Evolutionary conservation across 805 yeast species (phyloP), one percentile per base, ranked within the genome.

Genomic region (Wickerhamiella australiensis): DNA sequence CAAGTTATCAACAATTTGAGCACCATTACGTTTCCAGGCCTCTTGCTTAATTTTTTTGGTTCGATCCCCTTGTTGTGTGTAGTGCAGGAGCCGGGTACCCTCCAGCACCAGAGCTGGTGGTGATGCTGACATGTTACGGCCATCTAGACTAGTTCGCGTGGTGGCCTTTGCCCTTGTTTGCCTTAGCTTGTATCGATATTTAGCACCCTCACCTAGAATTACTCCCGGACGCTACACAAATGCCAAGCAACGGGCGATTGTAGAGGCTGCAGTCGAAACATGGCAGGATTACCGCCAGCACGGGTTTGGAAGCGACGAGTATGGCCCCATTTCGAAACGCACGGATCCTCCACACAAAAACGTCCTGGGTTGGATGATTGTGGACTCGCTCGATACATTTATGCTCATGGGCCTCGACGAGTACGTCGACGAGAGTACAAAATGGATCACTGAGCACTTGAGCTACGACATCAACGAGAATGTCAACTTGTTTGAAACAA

Each of bases 391-490:
- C 31, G 82, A 77, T 54, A 71, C 80, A 1, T 57, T 77, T 41
- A 63, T 61, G 48, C 59, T 77, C n/a, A 68, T 76, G 71, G 71
- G 64, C 7, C 62, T 73, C 41, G 54, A 57, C 2, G 61, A 61
- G 2, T 73, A 74, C 48, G 68, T 71, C 42, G 53, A 61, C 3
- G 64, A 61, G 18, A 75, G 74, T 0, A 55, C 73, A 2, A 54
- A 61, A 0, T 65, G 61, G 50, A 59, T 77, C 7, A 53, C 61
- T 5, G 52, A 54, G 1, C 33, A 29, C 33, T 41, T 53, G 11
- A 43, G 68, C 52, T 85, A 82, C 60, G 74, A 76, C 54, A 73
- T 82, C 53, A 80, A 82, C 60, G 58, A 59, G n/a, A 59, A 66
- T 9, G 66, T 75, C 13, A 77, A 77, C 2, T 51, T 74, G 3